Conservation (phyloP, 2,329 filamentous ascomycete genomes). For the Plectosphaerella sp. region DNA sequence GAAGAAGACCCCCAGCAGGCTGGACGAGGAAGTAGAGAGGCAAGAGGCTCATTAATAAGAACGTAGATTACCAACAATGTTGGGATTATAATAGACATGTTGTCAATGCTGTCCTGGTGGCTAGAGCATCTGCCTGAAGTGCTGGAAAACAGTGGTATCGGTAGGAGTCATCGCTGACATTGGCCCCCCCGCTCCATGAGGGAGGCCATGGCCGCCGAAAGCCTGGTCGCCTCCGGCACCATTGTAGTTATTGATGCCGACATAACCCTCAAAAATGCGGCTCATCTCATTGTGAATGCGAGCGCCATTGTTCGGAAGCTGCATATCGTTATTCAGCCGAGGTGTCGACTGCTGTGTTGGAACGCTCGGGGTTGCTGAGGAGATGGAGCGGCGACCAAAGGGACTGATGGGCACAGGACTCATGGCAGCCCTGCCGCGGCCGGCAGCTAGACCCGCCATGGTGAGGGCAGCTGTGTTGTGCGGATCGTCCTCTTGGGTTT, state of each 20-base stretch:
- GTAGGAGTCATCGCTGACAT: slow-evolving; percentile 14
- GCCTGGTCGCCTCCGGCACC: slow-evolving; percentile 17
- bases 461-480: slow-evolving; percentile 48
- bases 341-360: slow-evolving; percentile 6
- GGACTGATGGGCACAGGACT: slow-evolving; percentile 11
- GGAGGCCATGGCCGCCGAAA: slow-evolving; percentile 10
- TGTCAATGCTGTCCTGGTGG: too few relatives aligned
- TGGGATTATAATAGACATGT: neutral
- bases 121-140: slow-evolving; percentile 33
- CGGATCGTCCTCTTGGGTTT: slow-evolving; percentile 38
- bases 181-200: neutral
- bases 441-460: slow-evolving; percentile 49
- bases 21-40: too few relatives aligned
- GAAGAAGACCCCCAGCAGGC: neutral
- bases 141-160: slow-evolving; percentile 29
- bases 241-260: slow-evolving; percentile 26
- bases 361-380: slow-evolving; percentile 10
- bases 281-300: slow-evolving; percentile 52
- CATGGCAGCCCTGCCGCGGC: slow-evolving; percentile 19
- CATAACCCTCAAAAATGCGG: slow-evolving; percentile 36
- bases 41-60: too few relatives aligned
- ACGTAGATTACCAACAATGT: too few relatives aligned
- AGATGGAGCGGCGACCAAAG: slow-evolving; percentile 23
- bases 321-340: slow-evolving; percentile 1
- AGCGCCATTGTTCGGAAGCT: slow-evolving; percentile 33